These are phyloP conservation scores for Kuraishia hungarica DNA, from an alignment of 805 yeast genomes.

Conservation along the genomic window DNA sequence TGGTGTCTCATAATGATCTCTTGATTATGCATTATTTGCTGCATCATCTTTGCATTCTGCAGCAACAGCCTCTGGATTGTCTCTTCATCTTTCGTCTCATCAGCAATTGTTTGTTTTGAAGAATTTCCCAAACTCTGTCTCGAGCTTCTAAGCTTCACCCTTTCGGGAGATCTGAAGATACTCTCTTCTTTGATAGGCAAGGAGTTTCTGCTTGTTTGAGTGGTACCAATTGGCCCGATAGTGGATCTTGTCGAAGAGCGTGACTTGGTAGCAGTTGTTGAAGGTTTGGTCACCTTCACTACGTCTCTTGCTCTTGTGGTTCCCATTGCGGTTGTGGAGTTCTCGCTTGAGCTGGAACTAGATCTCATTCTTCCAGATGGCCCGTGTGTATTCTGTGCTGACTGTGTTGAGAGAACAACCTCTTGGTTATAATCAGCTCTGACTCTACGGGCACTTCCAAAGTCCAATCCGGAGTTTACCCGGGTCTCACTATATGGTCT, in stretches of 20 bases:
- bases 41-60: slow-evolving; percentile 12
- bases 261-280: background rate
- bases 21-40: slow-evolving; percentile 12
- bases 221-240: background rate
- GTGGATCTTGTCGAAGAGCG: background rate
- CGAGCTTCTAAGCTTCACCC: background rate
- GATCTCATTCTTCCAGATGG: background rate
- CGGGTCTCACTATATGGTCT: background rate
- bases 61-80: slow-evolving; percentile 6
- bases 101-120: background rate
- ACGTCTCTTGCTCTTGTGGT: background rate
- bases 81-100: background rate
- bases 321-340: background rate
- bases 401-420: background rate
- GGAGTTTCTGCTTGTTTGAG: background rate
- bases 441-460: background rate
- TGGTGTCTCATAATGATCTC: slow-evolving; percentile 11
- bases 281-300: background rate
- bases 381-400: background rate
- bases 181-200: background rate
- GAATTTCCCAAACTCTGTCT: background rate
- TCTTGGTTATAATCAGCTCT: background rate
- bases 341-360: background rate
- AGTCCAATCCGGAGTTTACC: background rate
- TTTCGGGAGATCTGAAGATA: background rate